Base-by-base conservation (phyloP, 495 filamentous ascomycete genomes). In the Penicillium parvum region DNA sequence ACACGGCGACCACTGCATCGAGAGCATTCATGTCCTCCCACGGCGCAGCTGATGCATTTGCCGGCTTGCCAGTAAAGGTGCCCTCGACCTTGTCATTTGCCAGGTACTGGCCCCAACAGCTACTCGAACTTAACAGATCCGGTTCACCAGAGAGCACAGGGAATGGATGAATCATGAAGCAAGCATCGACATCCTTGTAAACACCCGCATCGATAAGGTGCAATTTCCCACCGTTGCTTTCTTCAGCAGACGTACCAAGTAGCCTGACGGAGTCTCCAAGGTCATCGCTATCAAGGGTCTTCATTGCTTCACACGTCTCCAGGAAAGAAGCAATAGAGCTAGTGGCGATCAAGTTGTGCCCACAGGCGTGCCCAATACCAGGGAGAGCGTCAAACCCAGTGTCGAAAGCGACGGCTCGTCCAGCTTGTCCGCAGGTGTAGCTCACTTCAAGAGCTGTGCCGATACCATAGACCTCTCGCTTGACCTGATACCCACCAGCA, bases 21-120 rank as follows among this genome's bases (percentile, higher is more conserved):
- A 84, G 68, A 0, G 81, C 81, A 50, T 86, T 86, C 36, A 83
- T 64, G 0, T 80, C 80, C 18, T 76, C 62, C 80, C 81, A 84
- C 0, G 81, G 82, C 9, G 68, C 69, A 4, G 73, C 75, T 2
- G 78, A 80, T 0, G 79, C 75, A 48, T 81, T 75, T 0, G 76
- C 65, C 9, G 75, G 67, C 12, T 69, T 66, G 0, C 76, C 77
- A 0, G 60, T 69, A 38, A 73, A 69, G 0, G 49, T 64, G 1
- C 65, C 61, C 11, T 50, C 49, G 35, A 74, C 61, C 50, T 78
- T 78, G 47, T 76, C 60, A 46, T 75, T 79, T 20, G 77, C 76
- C 11, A 78, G 60, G 47, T 72, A 73, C 32, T 62, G 56, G 10
- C 74, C 64, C 8, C 58, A 62, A 32, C 15, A 54, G 37, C 11